These are phyloP conservation scores for Arthrinium phaeospermum DNA, from an alignment of 2,329 filamentous ascomycete genomes.

Conservation along the genomic window DNA sequence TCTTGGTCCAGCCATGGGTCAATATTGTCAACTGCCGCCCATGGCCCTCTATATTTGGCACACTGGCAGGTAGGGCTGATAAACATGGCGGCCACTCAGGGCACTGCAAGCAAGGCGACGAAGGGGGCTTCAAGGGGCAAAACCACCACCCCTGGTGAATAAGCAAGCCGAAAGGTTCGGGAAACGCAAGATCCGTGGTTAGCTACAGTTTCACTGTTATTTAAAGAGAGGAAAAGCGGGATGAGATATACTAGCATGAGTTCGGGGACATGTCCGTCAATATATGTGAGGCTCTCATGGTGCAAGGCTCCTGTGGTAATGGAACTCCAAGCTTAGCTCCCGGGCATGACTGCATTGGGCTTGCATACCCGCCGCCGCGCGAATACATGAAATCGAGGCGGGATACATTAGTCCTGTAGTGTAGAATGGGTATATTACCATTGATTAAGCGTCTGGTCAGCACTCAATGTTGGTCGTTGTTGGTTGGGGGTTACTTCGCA, in stretches of 20 bases:
- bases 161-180: not conserved
- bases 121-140: not conserved
- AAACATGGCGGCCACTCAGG: not conserved
- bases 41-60: slow-evolving; percentile 2
- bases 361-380: slow-evolving; percentile 8
- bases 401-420: not conserved
- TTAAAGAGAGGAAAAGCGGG: not conserved
- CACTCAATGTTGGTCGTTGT: slow-evolving; percentile 4
- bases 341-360: slow-evolving; percentile 1
- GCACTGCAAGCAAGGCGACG: not conserved
- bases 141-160: not conserved
- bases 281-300: not conserved
- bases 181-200: not conserved
- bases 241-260: not conserved
- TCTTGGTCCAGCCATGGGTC: not conserved
- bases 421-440: slow-evolving; percentile 7
- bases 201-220: not conserved
- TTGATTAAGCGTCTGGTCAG: slow-evolving; percentile 4
- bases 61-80: not conserved
- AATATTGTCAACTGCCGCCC: not conserved
- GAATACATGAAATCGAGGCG: not conserved
- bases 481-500: slow-evolving; percentile 11
- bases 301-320: not conserved
- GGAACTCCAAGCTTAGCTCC: not conserved
- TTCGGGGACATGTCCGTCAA: not conserved